phyloP scores from a whole-genome alignment of 2,329 filamentous ascomycete genomes.

The Torrubiella hemipterigena region DNA sequence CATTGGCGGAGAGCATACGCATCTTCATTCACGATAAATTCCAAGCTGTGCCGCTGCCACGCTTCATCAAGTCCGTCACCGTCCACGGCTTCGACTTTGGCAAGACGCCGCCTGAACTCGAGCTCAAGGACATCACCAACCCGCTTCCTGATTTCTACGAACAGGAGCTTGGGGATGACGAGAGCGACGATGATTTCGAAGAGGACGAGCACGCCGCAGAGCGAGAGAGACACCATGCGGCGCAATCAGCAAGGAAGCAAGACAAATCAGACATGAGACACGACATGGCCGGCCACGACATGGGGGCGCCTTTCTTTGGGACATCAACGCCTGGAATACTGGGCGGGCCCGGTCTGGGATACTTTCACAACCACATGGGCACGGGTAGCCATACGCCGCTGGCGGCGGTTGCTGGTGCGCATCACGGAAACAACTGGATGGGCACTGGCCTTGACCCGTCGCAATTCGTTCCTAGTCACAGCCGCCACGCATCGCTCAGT shows the following conservation, averaged over 20 bases:
- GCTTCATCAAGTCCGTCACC: constrained; percentile 92
- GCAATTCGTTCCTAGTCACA: constrained; percentile 19
- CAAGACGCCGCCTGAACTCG: constrained; percentile 66
- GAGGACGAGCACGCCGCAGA: constrained; percentile 13
- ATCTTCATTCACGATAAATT: constrained; percentile 94
- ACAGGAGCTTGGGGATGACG: constrained; percentile 49
- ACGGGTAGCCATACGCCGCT: constrained; percentile 70
- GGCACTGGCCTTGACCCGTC: constrained; percentile 8
- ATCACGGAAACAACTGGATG: constrained; percentile 25
- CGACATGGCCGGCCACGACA: constrained; percentile 25
- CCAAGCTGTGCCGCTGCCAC: constrained; percentile 78
- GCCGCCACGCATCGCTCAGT: constrained; percentile 32
- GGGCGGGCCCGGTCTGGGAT: constrained; percentile 66
- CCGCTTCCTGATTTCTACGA: constrained; percentile 96
- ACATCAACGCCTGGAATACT: constrained; percentile 51
- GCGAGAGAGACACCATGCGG: background rate
- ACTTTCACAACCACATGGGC: constrained; percentile 69
- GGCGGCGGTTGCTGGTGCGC: constrained; percentile 64
- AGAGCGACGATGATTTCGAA: constrained; percentile 23
- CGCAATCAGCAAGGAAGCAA: constrained; percentile 12
- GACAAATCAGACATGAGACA: constrained; percentile 20
- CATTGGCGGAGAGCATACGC: constrained; percentile 75
- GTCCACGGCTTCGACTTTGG: constrained; percentile 94
- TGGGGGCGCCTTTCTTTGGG: constrained; percentile 45
- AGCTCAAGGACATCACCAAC: constrained; percentile 94